These are phyloP conservation scores for Vicia faba DNA, from an alignment of 306 rosid species.

Conservation along the genomic window DNA sequence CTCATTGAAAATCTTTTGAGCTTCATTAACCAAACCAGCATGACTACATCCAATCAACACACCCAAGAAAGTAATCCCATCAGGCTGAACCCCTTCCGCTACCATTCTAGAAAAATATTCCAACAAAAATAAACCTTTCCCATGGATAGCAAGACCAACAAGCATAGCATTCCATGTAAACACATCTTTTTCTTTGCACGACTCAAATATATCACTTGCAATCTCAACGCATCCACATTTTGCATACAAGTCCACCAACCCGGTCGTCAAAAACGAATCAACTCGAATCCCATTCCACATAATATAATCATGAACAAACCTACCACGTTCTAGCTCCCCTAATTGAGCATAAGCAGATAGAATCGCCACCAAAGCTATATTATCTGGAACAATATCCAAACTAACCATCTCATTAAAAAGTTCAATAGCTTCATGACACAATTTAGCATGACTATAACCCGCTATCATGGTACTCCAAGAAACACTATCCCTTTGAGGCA, in stretches of 20 bases:
- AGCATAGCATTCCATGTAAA: conserved; percentile 84
- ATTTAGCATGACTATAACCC: conserved; percentile 54
- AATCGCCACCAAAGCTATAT: conserved; percentile 62
- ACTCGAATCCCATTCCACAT: conserved; percentile 42
- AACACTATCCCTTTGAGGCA: conserved; percentile 56
- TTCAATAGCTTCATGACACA: conserved; percentile 43
- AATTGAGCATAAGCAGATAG: conserved; percentile 74
- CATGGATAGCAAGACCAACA: conserved; percentile 76
- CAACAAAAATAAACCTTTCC: conserved; percentile 49
- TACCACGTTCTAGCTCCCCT: conserved; percentile 73
- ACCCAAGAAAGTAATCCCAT: conserved; percentile 66
- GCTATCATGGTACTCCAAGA: conserved; percentile 77
- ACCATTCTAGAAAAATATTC: conserved; percentile 56
- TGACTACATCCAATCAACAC: conserved; percentile 79
- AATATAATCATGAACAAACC: conserved; percentile 50
- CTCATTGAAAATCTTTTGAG: conserved; percentile 56
- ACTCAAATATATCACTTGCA: conserved; percentile 59
- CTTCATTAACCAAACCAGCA: conserved; percentile 62
- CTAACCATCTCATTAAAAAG: conserved; percentile 58
- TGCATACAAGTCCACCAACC: conserved; percentile 74
- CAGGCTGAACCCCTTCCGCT: conserved; percentile 53
- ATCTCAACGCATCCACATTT: conserved; percentile 72
- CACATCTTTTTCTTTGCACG: conserved; percentile 50
- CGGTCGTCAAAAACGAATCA: conserved; percentile 61
- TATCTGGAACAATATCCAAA: conserved; percentile 50